phyloP scores from a whole-genome alignment of 768 basidiomycete genomes.

The Tricholoma bakamatsutake region DNA sequence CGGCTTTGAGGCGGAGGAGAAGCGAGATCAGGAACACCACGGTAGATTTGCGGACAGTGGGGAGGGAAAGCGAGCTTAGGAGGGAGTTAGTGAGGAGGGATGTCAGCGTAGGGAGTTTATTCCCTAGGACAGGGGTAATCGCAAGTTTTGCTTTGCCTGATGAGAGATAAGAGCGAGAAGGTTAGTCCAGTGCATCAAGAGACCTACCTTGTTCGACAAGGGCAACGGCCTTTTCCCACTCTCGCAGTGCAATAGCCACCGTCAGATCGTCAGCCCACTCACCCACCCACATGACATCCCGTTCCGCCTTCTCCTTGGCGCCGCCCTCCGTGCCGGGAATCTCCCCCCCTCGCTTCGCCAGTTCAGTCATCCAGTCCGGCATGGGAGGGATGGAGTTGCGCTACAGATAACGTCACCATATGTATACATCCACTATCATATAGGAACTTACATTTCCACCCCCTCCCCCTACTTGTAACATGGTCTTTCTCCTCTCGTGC shows the following conservation, averaged over 20 bases:
- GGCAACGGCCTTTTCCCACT: conserved; percentile 84
- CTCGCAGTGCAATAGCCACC: conserved; percentile 82
- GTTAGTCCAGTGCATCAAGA: not conserved
- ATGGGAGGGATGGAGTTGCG: conserved; percentile 42
- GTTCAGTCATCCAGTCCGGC: conserved; percentile 74
- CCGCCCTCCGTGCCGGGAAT: conserved; percentile 33
- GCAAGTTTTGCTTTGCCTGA: conserved; percentile 59
- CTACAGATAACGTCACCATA: conserved; percentile 9
- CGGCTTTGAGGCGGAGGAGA: conserved; percentile 69
- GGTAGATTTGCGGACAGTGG: conserved; percentile 70
- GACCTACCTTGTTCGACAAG: conserved; percentile 75
- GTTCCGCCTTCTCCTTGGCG: conserved; percentile 71
- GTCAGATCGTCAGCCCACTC: conserved; percentile 91
- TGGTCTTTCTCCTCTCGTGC: conserved; percentile 79
- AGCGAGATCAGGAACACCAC: conserved; percentile 69
- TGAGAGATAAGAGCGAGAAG: not conserved
- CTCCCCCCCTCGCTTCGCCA: conserved; percentile 52
- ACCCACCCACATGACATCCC: conserved; percentile 80
- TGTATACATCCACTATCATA: conserved; percentile 32
- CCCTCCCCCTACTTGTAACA: conserved; percentile 48
- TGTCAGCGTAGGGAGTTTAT: conserved; percentile 63
- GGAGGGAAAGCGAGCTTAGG: conserved; percentile 65
- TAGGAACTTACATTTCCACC: conserved; percentile 33
- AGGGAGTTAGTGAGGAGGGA: conserved; percentile 64
- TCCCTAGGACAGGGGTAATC: conserved; percentile 43